Conservation (phyloP, 2,329 filamentous ascomycete genomes). For the Rhynchosporium agropyri region DNA sequence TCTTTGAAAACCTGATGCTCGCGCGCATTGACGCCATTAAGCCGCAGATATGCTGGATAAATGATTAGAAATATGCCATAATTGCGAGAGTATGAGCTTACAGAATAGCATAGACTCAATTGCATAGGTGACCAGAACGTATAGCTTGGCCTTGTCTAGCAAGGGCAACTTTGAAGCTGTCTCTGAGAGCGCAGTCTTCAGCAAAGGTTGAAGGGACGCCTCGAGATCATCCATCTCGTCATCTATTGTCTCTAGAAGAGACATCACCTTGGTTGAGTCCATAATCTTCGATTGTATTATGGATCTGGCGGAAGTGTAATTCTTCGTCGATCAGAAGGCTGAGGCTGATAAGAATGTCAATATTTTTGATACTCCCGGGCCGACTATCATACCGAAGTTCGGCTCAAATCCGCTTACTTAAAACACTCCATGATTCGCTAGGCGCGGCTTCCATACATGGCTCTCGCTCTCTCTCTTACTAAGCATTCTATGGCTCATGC, state of each 20-base stretch:
- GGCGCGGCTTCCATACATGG: too few species aligned
- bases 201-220: slow-evolving; percentile 71
- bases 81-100: slow-evolving; percentile 47
- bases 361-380: background rate
- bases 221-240: slow-evolving; percentile 80
- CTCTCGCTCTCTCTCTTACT: too few species aligned
- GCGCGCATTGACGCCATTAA: slow-evolving; percentile 80
- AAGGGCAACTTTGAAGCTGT: slow-evolving; percentile 79
- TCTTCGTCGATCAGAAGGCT: too few species aligned
- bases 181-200: slow-evolving; percentile 64
- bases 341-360: too few species aligned
- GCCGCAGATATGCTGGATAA: slow-evolving; percentile 67
- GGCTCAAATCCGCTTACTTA: too few species aligned
- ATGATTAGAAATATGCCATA: slow-evolving; percentile 23
- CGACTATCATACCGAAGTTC: background rate
- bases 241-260: slow-evolving; percentile 58
- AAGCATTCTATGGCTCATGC: too few species aligned
- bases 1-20: slow-evolving; percentile 84
- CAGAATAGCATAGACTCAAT: slow-evolving; percentile 90
- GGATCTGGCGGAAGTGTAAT: background rate
- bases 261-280: slow-evolving; percentile 45
- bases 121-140: slow-evolving; percentile 83
- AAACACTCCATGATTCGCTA: too few species aligned
- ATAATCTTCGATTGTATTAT: slow-evolving; percentile 38
- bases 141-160: slow-evolving; percentile 93